A percentile compares a stretch with the other conserved stretches of the same genome.
These are phyloP conservation scores for Stagonosporopsis chrysanthemi DNA, from an alignment of 2,329 filamentous ascomycete species.

Conservation along the genomic window DNA sequence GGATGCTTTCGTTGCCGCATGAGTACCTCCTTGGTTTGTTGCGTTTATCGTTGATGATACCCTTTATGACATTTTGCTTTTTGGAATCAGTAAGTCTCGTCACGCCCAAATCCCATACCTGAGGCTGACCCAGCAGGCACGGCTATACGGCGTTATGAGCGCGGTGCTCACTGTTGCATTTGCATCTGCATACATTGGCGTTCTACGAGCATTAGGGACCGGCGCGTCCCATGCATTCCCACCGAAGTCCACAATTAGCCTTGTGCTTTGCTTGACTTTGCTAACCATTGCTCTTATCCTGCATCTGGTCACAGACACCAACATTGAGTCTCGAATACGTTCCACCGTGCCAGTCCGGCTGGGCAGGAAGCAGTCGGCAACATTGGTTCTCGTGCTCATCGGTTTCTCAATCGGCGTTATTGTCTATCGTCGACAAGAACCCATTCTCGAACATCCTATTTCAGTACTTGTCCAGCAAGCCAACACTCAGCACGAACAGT, in stretches of 20 bases:
- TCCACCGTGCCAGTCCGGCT: conserved; percentile 41
- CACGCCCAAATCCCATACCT: not conserved
- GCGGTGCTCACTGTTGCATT: conserved; percentile 43
- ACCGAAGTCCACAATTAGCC: conserved; percentile 43
- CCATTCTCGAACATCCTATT: conserved; percentile 61
- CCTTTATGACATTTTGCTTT: conserved; percentile 48
- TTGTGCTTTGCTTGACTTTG: conserved; percentile 39
- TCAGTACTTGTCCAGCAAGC: conserved; percentile 62
- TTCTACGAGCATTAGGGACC: conserved; percentile 42
- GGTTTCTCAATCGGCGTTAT: conserved; percentile 41
- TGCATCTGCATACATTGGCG: conserved; percentile 45
- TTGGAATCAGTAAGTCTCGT: conserved; percentile 41
- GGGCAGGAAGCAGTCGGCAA: conserved; percentile 41
- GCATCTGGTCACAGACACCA: conserved; percentile 40
- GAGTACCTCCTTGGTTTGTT: conserved; percentile 46
- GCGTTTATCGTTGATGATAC: conserved; percentile 49
- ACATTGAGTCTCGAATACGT: conserved; percentile 39
- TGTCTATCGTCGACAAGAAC: conserved; percentile 52
- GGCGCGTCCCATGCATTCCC: conserved; percentile 45
- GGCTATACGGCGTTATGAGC: conserved; percentile 46
- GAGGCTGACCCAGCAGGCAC: conserved; percentile 36
- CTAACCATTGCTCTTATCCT: conserved; percentile 44
- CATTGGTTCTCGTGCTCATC: conserved; percentile 52
- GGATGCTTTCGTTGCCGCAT: conserved; percentile 43
- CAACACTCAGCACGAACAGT: conserved; percentile 57